Percentiles rank a stretch among this genome's conserved stretches.
These are phyloP conservation scores for Pseudocercospora musae DNA, from an alignment of 2,329 filamentous ascomycete species.

Conservation along the genomic window DNA sequence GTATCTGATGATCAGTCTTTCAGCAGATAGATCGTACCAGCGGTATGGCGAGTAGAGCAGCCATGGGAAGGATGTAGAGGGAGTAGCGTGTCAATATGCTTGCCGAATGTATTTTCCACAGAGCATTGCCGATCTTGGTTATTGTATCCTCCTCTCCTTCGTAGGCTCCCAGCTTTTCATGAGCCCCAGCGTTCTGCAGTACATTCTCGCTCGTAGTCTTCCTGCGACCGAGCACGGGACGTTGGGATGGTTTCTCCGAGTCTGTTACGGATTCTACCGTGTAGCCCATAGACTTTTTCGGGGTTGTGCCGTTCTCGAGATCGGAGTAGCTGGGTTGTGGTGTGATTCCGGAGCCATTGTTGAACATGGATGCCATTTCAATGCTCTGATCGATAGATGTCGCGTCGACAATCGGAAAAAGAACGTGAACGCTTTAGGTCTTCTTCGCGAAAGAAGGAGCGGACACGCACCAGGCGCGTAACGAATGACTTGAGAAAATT, in stretches of 20 bases:
- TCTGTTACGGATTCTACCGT: constrained; percentile 19
- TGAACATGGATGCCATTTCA: background rate
- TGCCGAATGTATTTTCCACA: constrained; percentile 62
- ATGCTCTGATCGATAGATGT: background rate
- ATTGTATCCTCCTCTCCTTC: constrained; percentile 52
- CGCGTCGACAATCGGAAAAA: background rate
- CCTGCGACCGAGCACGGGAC: constrained; percentile 22
- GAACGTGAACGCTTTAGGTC: background rate
- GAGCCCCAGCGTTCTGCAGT: constrained; percentile 4
- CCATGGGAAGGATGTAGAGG: constrained; percentile 65
- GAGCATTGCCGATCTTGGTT: constrained; percentile 64
- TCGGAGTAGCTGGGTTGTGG: constrained; percentile 10
- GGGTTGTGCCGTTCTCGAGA: constrained; percentile 15
- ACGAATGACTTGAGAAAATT: background rate
- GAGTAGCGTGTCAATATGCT: constrained; percentile 64
- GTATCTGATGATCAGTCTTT: background rate
- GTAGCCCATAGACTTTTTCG: constrained; percentile 13
- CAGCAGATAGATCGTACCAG: constrained; percentile 43
- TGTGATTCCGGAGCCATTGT: background rate
- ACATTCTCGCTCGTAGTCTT: constrained; percentile 19
- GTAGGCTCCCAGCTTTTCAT: constrained; percentile 10
- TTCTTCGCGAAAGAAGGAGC: background rate
- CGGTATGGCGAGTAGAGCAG: constrained; percentile 59
- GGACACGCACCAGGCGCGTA: constrained; percentile 1
- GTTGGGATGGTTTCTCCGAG: constrained; percentile 4